Evolutionary conservation across 108 stramenopile genomes (phyloP).

Genomic region (Mediolabrus comicus): DNA sequence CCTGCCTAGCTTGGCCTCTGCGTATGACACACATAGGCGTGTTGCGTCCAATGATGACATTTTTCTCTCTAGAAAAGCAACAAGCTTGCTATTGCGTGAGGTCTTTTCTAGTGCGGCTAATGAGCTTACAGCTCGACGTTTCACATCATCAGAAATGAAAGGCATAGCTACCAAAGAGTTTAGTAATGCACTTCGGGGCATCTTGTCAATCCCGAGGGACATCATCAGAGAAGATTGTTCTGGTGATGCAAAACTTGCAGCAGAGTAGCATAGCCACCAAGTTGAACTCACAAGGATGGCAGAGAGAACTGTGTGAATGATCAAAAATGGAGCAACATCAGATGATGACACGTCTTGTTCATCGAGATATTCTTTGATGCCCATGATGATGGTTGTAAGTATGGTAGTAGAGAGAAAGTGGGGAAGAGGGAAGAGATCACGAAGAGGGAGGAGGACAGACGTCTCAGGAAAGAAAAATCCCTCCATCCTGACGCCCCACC

Average conservation of each 20-base stretch:
- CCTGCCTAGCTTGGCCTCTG: constrained; percentile 46
- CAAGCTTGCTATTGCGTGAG: constrained; percentile 31
- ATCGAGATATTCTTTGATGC: constrained; percentile 24
- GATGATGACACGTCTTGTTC: constrained; percentile 11
- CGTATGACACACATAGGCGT: constrained; percentile 35
- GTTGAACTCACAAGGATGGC: constrained; percentile 37
- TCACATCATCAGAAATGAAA: constrained; percentile 23
- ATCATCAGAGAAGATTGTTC: constrained; percentile 1
- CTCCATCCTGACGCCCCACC: too few species aligned
- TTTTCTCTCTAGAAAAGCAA: constrained; percentile 30
- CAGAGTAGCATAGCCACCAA: constrained; percentile 33
- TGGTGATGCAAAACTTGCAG: background rate
- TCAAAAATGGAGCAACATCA: constrained; percentile 30
- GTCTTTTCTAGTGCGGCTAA: constrained; percentile 4
- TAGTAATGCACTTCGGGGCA: constrained; percentile 21
- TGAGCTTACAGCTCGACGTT: constrained; percentile 7
- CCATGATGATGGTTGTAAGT: constrained; percentile 1
- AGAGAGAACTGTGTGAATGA: constrained; percentile 21
- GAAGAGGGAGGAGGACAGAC: too few species aligned
- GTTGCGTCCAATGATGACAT: constrained; percentile 39
- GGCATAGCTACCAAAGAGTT: constrained; percentile 13
- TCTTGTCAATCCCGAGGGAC: background rate
- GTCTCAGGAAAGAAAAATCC: too few species aligned
- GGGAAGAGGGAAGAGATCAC: too few species aligned
- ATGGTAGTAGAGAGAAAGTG: background rate